A percentile compares a stretch with the other conserved stretches of the same genome.
phyloP scores from a whole-genome alignment of 148 eudicot genomes.

The Pouteria glomerata region DNA sequence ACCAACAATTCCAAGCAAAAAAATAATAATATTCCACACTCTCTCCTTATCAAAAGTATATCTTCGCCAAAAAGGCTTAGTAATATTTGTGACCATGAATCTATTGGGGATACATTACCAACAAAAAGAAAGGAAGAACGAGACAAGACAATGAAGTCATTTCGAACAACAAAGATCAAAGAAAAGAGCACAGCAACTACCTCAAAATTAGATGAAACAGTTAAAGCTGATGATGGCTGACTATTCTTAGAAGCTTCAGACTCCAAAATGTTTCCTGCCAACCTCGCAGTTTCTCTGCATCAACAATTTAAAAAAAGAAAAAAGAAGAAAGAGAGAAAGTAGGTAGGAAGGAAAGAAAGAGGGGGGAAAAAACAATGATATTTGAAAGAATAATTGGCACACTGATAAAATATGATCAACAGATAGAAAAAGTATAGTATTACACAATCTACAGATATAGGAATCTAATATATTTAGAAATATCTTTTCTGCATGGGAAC shows the following conservation, averaged over 20 bases:
- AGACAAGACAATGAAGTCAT: not conserved
- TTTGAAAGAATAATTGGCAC: not conserved
- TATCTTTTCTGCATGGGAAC: too few relatives aligned
- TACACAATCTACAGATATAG: not conserved
- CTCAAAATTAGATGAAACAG: slow-evolving; percentile 81
- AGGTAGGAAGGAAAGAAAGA: too few relatives aligned
- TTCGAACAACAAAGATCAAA: slow-evolving; percentile 3
- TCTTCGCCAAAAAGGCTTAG: too few relatives aligned
- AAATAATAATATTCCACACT: too few relatives aligned
- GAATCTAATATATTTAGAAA: too few relatives aligned
- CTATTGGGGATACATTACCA: too few relatives aligned
- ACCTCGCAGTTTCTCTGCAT: slow-evolving; percentile 53
- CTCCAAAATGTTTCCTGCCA: slow-evolving; percentile 34
- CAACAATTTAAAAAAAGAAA: not conserved
- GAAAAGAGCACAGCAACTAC: slow-evolving; percentile 22
- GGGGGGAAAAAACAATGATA: too few relatives aligned
- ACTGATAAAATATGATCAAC: not conserved
- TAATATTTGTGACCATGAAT: too few relatives aligned
- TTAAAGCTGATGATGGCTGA: slow-evolving; percentile 45
- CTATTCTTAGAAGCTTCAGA: slow-evolving; percentile 46
- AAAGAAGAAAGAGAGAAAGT: not conserved
- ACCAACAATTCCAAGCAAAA: too few relatives aligned
- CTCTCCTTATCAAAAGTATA: too few relatives aligned
- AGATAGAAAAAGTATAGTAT: not conserved
- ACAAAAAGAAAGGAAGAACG: too few relatives aligned